Evolutionary conservation across 169 alveolate species (phyloP), one percentile per base, ranked within the genome.

Genomic region (Plasmodium gonderi): DNA sequence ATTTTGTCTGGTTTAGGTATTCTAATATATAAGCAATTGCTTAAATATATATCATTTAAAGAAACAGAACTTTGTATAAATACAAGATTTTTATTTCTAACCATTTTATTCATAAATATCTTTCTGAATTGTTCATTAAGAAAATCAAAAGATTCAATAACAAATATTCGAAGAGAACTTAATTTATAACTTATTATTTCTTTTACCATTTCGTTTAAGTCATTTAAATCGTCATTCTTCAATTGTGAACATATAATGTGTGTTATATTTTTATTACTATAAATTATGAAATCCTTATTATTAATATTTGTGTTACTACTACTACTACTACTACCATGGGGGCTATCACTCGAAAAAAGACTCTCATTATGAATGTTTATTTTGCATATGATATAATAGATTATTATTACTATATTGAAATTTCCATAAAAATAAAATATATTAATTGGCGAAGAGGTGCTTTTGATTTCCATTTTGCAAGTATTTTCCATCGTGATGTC

Each of bases 231-330:
- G 14, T 60, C 33, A 8, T 64, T 29, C 42, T 65, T 90, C 74
- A 90, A 79, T 20, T 67, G 90, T 8, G 82, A 42, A 36, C 94
- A 90, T 33, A 90, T 64, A 12, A 90, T 78, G 38, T 90, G 94
- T 17, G 81, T 77, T 26, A 90, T 47, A 40, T n/a, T 42, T 45
- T 90, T 90, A 64, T 90, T 90, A 33, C 38, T 40, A 45, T 77
- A 79, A 7, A 90, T 33, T 26, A 79, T 60, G 74, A 40, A 79
- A 31, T 90, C 94, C 12, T 65, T 45, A 45, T 40, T 78, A 69
- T 29, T 51, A 29, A 12, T 20, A 20, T 26, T 40, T 7, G 64
- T 49, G 68, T 6, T 20, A 69, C 3, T 69, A 11, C 0, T 69
- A 29, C 20, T 69, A 29, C 47, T 33, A 8, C 45, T 51, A 26